phyloP scores from a whole-genome alignment of 108 stramenopile species.

The Craspedostauros australis region DNA sequence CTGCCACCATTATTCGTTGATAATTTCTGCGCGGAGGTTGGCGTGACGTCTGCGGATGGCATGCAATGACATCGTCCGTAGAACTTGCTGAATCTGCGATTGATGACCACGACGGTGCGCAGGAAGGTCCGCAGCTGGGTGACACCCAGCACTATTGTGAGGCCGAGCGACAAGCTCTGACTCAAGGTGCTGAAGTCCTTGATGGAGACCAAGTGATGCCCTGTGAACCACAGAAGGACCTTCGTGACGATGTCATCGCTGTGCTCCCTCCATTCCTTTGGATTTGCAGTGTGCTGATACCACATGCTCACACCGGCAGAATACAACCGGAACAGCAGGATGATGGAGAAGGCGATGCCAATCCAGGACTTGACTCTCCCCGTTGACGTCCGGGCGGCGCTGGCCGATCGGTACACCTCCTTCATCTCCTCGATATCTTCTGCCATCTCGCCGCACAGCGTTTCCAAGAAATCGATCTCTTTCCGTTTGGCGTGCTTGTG shows the following conservation, averaged over 20 bases:
- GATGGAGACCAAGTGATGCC: conserved; percentile 49
- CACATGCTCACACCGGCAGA: conserved; percentile 32
- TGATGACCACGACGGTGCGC: conserved; percentile 37
- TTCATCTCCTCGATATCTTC: conserved; percentile 70
- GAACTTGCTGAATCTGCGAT: conserved; percentile 33
- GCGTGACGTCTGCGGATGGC: not conserved
- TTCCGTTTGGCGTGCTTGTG: conserved; percentile 34
- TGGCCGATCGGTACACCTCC: conserved; percentile 40
- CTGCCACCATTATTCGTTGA: not conserved
- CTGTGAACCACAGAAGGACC: conserved; percentile 50
- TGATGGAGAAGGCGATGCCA: conserved; percentile 55
- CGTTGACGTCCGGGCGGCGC: conserved; percentile 44
- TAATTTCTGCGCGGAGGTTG: not conserved
- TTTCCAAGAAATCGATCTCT: conserved; percentile 58
- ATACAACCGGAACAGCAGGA: conserved; percentile 52
- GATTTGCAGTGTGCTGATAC: conserved; percentile 2
- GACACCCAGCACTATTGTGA: conserved; percentile 57
- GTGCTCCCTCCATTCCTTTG: conserved; percentile 1
- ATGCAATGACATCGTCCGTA: conserved; percentile 15
- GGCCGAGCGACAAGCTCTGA: conserved; percentile 52
- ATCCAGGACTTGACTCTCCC: conserved; percentile 39
- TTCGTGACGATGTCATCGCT: conserved; percentile 50
- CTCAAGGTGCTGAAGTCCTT: conserved; percentile 46
- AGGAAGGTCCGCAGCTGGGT: conserved; percentile 64
- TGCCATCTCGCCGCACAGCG: conserved; percentile 49